phyloP scores from a whole-genome alignment of 2,329 filamentous ascomycete genomes.

The Fusarium subtropicale region DNA sequence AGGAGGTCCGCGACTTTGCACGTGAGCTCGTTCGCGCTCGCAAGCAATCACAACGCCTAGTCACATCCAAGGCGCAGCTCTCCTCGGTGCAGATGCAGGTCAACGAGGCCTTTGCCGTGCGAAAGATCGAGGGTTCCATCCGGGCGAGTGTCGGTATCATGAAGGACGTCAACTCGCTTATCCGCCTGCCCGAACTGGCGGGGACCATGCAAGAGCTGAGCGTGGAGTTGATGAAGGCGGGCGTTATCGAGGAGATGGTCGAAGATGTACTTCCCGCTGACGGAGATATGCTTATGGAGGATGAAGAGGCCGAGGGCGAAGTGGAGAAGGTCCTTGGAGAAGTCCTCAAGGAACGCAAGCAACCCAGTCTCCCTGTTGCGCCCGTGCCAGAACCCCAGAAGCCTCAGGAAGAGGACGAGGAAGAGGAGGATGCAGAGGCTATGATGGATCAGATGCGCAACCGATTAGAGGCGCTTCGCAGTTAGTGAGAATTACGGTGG shows the following conservation, averaged over 20 bases:
- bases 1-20: conserved; percentile 89
- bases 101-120: conserved; percentile 92
- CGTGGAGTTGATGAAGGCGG: conserved; percentile 90
- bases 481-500: conserved; percentile 58
- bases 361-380: conserved; percentile 66
- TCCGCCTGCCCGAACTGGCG: conserved; percentile 85
- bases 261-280: conserved; percentile 86
- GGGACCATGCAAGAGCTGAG: conserved; percentile 90
- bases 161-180: conserved; percentile 92
- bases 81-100: conserved; percentile 97
- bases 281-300: conserved; percentile 76
- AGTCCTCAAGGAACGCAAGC: conserved; percentile 84
- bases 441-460: conserved; percentile 96
- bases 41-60: conserved; percentile 77
- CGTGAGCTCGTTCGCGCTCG: conserved; percentile 86
- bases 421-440: conserved; percentile 85
- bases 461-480: conserved; percentile 89
- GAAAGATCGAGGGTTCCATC: conserved; percentile 95
- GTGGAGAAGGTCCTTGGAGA: conserved; percentile 94
- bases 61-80: conserved; percentile 91
- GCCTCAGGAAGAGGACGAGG: conserved; percentile 65
- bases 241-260: conserved; percentile 98
- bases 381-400: conserved; percentile 67
- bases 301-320: conserved; percentile 80
- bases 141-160: conserved; percentile 89